Percentiles rank a stretch among this genome's conserved stretches.
phyloP scores from a whole-genome alignment of 1,284 basidiomycete species.

The Ceratobasidium sp. region DNA sequence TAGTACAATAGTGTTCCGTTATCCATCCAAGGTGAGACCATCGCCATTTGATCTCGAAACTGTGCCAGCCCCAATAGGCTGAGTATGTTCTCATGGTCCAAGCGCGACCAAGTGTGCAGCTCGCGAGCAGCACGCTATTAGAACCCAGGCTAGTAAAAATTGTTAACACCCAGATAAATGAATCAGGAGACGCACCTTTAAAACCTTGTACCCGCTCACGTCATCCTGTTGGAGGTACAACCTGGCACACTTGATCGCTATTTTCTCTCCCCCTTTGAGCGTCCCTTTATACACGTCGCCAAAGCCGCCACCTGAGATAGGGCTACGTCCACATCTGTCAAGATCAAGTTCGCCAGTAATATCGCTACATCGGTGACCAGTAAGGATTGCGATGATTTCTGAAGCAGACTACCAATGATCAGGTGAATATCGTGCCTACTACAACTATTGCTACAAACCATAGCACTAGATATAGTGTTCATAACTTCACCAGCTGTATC shows the following conservation, averaged over 20 bases:
- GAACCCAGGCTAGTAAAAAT: neutral
- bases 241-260: conserved; percentile 18
- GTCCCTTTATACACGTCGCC: neutral
- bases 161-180: no score
- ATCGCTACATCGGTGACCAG: neutral
- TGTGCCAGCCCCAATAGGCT: conserved; percentile 1
- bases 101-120: conserved; percentile 7
- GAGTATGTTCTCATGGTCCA: conserved; percentile 17
- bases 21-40: conserved; percentile 33
- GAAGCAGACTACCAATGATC: neutral
- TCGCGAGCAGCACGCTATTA: conserved; percentile 12
- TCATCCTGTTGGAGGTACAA: neutral
- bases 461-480: neutral
- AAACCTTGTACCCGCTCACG: neutral
- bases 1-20: conserved; percentile 23
- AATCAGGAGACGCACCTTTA: conserved; percentile 1
- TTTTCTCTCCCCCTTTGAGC: neutral
- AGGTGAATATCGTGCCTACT: neutral
- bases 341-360: conserved; percentile 19
- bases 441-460: neutral
- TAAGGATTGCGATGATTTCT: neutral
- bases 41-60: neutral
- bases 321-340: neutral
- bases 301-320: neutral
- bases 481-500: no score